Conservation (phyloP, 192 early-diverging fungal genomes). For the Phycomyces nitens region DNA sequence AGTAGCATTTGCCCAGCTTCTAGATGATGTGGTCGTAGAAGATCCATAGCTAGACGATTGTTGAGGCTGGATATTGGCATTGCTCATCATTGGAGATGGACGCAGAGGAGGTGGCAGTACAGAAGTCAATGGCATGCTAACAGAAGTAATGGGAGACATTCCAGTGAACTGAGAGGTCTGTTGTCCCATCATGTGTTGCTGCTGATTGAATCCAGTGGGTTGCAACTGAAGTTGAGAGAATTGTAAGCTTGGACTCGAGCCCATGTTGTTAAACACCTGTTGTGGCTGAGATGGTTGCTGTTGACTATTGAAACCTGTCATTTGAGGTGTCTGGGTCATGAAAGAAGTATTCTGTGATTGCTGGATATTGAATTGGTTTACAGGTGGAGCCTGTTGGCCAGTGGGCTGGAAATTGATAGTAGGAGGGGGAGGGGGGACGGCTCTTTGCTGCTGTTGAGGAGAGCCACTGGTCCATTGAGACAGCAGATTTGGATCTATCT, state of each 20-base stretch:
- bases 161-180: not conserved
- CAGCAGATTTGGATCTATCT: slow-evolving; percentile 12
- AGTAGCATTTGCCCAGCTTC: slow-evolving; percentile 28
- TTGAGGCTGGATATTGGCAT: not conserved
- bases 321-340: not conserved
- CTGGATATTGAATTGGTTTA: slow-evolving; percentile 24
- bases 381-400: slow-evolving; percentile 20
- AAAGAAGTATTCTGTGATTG: slow-evolving; percentile 11
- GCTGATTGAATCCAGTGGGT: slow-evolving; percentile 5
- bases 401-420: slow-evolving; percentile 2
- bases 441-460: not conserved
- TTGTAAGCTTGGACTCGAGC: not conserved
- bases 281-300: not conserved
- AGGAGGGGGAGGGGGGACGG: slow-evolving; percentile 5
- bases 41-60: slow-evolving; percentile 1
- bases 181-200: not conserved
- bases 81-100: not conserved
- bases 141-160: not conserved
- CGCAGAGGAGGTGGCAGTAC: not conserved
- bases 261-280: not conserved
- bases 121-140: not conserved
- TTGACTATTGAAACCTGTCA: not conserved
- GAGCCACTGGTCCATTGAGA: slow-evolving; percentile 15
- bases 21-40: not conserved
- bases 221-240: not conserved